Percentiles rank a stretch among this genome's conserved stretches.
These are phyloP conservation scores for Pythium aristosporum DNA, from an alignment of 352 stramenopile species.

Conservation along the genomic window DNA sequence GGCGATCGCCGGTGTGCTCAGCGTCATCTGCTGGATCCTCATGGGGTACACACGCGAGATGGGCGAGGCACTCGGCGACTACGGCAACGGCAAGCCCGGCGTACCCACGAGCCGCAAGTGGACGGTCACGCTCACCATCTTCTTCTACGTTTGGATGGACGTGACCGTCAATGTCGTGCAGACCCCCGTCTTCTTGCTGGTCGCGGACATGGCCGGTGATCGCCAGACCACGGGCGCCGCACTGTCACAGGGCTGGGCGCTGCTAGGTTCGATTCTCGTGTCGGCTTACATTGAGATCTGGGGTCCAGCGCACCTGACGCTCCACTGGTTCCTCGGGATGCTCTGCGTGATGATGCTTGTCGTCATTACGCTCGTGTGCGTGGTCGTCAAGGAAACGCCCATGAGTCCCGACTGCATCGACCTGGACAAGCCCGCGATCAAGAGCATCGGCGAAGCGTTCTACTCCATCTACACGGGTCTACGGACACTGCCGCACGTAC, in stretches of 20 bases:
- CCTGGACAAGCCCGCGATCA: too few species aligned
- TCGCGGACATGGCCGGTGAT: slow-evolving; percentile 52
- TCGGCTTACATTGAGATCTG: slow-evolving; percentile 49
- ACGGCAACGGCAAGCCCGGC: slow-evolving; percentile 19
- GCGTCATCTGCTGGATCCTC: slow-evolving; percentile 27
- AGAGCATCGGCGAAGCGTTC: too few species aligned
- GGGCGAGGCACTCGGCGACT: slow-evolving; percentile 27
- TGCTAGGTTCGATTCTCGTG: slow-evolving; percentile 48
- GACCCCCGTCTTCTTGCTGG: slow-evolving; percentile 39
- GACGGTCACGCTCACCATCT: slow-evolving; percentile 44
- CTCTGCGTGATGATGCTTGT: slow-evolving; percentile 37
- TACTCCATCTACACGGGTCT: slow-evolving; percentile 19
- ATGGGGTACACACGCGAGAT: slow-evolving; percentile 33
- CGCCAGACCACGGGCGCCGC: slow-evolving; percentile 44
- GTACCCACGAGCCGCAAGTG: slow-evolving; percentile 39
- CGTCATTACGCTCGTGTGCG: slow-evolving; percentile 24
- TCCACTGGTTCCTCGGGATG: slow-evolving; percentile 53
- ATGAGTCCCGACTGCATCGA: slow-evolving; percentile 10
- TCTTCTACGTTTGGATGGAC: slow-evolving; percentile 39
- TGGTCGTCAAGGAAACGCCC: slow-evolving; percentile 39
- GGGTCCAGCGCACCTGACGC: slow-evolving; percentile 39
- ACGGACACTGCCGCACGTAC: slow-evolving; percentile 27
- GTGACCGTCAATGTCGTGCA: slow-evolving; percentile 33
- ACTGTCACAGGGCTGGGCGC: too few species aligned
- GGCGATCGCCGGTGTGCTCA: slow-evolving; percentile 15